Base-by-base conservation (phyloP, 371 early-diverging fungal genomes). In the Capniomyces stellatus region DNA sequence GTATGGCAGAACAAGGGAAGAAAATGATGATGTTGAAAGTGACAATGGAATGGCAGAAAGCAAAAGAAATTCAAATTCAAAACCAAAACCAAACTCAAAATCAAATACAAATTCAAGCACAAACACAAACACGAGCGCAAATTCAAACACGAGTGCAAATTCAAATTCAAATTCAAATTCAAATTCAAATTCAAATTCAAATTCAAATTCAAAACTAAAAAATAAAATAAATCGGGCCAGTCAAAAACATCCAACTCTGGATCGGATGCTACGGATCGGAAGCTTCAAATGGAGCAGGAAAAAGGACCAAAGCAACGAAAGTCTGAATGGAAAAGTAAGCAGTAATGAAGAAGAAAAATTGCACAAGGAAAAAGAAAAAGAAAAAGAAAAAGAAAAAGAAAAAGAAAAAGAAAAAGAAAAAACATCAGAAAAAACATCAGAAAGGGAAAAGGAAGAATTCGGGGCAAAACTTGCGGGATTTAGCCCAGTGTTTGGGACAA, bases 401-500 rank as follows among this genome's bases (percentile, higher is more conserved):
- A n/a, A n/a, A n/a, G n/a, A n/a, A n/a, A n/a, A n/a, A n/a, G n/a
- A n/a, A n/a, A n/a, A n/a, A n/a, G n/a, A n/a, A n/a, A n/a, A n/a
- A n/a, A n/a, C n/a, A n/a, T n/a, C n/a, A n/a, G n/a, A n/a, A n/a
- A n/a, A n/a, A n/a, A n/a, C n/a, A n/a, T n/a, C n/a, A n/a, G n/a
- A n/a, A n/a, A n/a, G n/a, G n/a, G 27, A 44, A 4, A 44, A 8
- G 12, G 46, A 44, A 12, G 27, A 8, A 22, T 44, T 4, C 27
- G 21, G 24, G 21, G 27, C 21, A 4, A 4, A n/a, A 4, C 4
- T 4, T 4, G 13, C n/a, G 23, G 31, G 41, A 22, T 57, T 46
- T 19, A 29, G n/a, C 55, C 78, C 76, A 25, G 75, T 87, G 8
- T 87, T 87, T 73, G 86, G 85, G 1, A 71, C 78, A 6, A 64